Percentiles rank a stretch among this genome's conserved stretches.
These are phyloP conservation scores for Carex parvula DNA, from an alignment of 176 grass and related monocot genomes.

Conservation along the genomic window DNA sequence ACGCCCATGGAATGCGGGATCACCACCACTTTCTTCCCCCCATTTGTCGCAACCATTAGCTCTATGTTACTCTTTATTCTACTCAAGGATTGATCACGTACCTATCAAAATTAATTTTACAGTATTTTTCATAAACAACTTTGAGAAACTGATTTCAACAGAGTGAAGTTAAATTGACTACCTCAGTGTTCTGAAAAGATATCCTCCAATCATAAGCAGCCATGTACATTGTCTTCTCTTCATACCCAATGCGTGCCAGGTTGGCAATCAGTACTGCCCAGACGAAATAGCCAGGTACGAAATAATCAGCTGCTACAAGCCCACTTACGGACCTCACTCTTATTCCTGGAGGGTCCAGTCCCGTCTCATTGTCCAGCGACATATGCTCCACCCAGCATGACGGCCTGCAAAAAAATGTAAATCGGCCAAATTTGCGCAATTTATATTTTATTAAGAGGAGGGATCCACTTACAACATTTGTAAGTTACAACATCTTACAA, in stretches of 20 bases:
- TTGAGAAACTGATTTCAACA: not conserved
- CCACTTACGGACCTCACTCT: slow-evolving; percentile 84
- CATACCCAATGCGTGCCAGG: slow-evolving; percentile 93
- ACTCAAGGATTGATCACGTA: slow-evolving; percentile 90
- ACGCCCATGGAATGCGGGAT: slow-evolving; percentile 98
- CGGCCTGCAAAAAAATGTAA: slow-evolving; percentile 46
- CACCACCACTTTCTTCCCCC: slow-evolving; percentile 92
- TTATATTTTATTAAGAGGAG: not conserved
- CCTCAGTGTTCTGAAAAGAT: slow-evolving; percentile 98
- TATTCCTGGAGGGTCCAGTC: slow-evolving; percentile 85
- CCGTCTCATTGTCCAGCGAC: slow-evolving; percentile 98
- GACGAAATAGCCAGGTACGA: slow-evolving; percentile 99
- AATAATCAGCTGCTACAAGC: slow-evolving; percentile 97
- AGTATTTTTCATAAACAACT: not conserved
- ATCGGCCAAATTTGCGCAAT: slow-evolving; percentile 15
- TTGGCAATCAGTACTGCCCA: slow-evolving; percentile 99
- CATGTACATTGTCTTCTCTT: slow-evolving; percentile 99
- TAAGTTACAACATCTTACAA: too few relatives aligned
- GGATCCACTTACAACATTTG: too few relatives aligned
- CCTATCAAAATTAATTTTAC: slow-evolving; percentile 40
- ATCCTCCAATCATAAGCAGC: slow-evolving; percentile 99
- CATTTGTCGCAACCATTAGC: slow-evolving; percentile 83
- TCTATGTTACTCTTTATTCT: slow-evolving; percentile 98
- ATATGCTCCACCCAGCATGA: slow-evolving; percentile 98
- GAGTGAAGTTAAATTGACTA: slow-evolving; percentile 29